A percentile compares a stretch with the other conserved stretches of the same genome.
Evolutionary conservation across 1,284 basidiomycete species (phyloP).

Genomic region (Cerioporus squamosus): DNA sequence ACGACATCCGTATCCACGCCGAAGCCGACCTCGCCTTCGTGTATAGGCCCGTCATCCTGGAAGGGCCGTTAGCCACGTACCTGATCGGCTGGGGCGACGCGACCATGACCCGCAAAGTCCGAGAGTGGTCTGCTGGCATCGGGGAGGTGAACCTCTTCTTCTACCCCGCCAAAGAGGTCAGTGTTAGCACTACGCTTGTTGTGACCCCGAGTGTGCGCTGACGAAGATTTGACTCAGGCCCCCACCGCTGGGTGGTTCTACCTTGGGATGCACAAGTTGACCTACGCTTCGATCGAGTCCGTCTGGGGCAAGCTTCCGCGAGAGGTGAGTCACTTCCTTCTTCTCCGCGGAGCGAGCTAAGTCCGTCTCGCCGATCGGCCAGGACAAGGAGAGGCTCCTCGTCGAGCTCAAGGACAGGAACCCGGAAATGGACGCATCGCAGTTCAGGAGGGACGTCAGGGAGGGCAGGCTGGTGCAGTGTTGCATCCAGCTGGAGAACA

Average conservation of each 20-base stretch:
- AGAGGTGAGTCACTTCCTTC: slow-evolving; percentile 19
- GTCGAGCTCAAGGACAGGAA: slow-evolving; percentile 20
- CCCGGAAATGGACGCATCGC: slow-evolving; percentile 8
- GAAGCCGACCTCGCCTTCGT: slow-evolving; percentile 48
- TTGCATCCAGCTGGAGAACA: slow-evolving; percentile 29
- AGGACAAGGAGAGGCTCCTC: slow-evolving; percentile 22
- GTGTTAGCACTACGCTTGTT: background rate
- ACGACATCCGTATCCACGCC: slow-evolving; percentile 44
- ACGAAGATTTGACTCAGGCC: background rate
- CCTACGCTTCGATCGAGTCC: slow-evolving; percentile 14
- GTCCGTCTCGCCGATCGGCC: background rate
- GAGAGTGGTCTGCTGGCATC: slow-evolving; percentile 20
- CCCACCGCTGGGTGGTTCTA: slow-evolving; percentile 28
- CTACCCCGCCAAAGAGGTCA: slow-evolving; percentile 16
- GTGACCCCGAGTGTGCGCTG: background rate
- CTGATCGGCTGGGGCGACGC: slow-evolving; percentile 57
- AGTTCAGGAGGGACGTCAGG: slow-evolving; percentile 24
- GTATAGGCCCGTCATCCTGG: slow-evolving; percentile 56
- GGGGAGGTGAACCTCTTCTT: slow-evolving; percentile 48
- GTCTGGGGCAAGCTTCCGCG: slow-evolving; percentile 27
- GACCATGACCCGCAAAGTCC: slow-evolving; percentile 42
- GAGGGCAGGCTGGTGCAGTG: slow-evolving; percentile 30
- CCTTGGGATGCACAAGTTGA: slow-evolving; percentile 29
- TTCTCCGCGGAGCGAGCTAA: background rate
- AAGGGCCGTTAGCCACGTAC: slow-evolving; percentile 45